Base-by-base conservation (phyloP, 2,329 filamentous ascomycete genomes). In the Aspergillus sergii region DNA sequence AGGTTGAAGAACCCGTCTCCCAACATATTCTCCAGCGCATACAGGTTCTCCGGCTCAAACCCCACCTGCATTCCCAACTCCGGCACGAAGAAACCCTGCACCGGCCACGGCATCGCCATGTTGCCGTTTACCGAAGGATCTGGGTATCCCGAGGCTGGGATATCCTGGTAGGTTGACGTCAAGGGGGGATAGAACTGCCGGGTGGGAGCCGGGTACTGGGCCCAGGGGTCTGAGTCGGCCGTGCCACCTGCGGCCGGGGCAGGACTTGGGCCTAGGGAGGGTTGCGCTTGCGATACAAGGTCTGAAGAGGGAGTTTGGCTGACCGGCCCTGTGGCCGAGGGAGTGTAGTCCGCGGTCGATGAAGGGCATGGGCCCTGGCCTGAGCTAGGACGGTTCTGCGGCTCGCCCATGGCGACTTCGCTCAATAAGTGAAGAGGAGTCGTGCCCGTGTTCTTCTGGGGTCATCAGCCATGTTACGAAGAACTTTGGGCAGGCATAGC, bases 401-500 rank as follows among this genome's bases (percentile, higher is more conserved):
- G 73, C 41, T 75, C 71, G 55, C 69, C 75, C 68, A 77, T 79
- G 64, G 79, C 80, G 66, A 80, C 77, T 77, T 81, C 76, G 64
- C 75, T 75, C 61, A 77, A 72, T 12, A 79, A 71, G 51, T 79
- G 74, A 9, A 79, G 70, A 5, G 75, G 75, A 45, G 73, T 79
- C 70, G 72, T 71, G 58, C 72, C 68, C 36, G 62, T 53, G 60
- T 66, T 65, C 59, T 70, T 21, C n/a, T 55, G 21, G 51, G 4
- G 12, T 12, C 21, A 43, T 63, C 55, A 62, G 57, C 28, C 23
- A 23, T 30, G 30, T 19, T 34, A n/a, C 32, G 28, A 16, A 48
- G 26, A 21, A 8, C 26, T n/a, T 32, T 8, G 10, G 6, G 12
- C 12, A 26, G 45, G 21, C n/a, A 51, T 14, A n/a, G 48, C 26